Conservation (phyloP, 2,329 filamentous ascomycete species). For the Balansia obtecta region DNA sequence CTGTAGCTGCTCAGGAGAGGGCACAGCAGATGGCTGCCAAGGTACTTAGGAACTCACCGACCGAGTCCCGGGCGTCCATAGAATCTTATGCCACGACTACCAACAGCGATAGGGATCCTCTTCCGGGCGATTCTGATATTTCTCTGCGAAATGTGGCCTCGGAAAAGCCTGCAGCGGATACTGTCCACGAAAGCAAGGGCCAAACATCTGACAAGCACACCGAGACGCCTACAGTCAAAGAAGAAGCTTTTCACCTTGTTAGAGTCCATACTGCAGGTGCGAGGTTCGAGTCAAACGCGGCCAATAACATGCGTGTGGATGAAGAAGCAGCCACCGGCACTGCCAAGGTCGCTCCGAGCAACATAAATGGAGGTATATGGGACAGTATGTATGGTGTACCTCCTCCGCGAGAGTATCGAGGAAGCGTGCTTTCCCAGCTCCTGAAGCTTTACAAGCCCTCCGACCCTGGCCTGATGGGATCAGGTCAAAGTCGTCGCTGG, state of each 20-base stretch:
- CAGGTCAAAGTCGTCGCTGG: conserved; percentile 13
- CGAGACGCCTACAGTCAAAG: conserved; percentile 7
- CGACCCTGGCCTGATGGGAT: conserved; percentile 12
- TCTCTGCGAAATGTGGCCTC: conserved; percentile 20
- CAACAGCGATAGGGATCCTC: conserved; percentile 15
- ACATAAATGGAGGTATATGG: conserved; percentile 26
- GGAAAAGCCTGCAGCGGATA: background rate
- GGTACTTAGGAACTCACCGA: conserved; percentile 24
- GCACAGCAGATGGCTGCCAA: conserved; percentile 29
- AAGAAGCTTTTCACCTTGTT: conserved; percentile 30
- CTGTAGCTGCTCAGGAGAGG: conserved; percentile 30
- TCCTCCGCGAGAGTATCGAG: conserved; percentile 28
- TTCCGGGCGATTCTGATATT: conserved; percentile 15
- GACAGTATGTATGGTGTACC: conserved; percentile 30
- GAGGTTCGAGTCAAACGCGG: conserved; percentile 9
- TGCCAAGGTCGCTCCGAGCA: conserved; percentile 13
- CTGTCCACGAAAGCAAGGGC: background rate
- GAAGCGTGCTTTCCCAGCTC: conserved; percentile 32
- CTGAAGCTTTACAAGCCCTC: conserved; percentile 32
- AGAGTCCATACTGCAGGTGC: conserved; percentile 24
- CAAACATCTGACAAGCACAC: conserved; percentile 3
- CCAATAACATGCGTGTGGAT: conserved; percentile 5
- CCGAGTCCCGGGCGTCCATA: conserved; percentile 23
- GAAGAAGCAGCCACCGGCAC: conserved; percentile 9
- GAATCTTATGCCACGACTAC: conserved; percentile 23